phyloP scores from a whole-genome alignment of 2,329 filamentous ascomycete genomes.

The Moelleriella libera region DNA sequence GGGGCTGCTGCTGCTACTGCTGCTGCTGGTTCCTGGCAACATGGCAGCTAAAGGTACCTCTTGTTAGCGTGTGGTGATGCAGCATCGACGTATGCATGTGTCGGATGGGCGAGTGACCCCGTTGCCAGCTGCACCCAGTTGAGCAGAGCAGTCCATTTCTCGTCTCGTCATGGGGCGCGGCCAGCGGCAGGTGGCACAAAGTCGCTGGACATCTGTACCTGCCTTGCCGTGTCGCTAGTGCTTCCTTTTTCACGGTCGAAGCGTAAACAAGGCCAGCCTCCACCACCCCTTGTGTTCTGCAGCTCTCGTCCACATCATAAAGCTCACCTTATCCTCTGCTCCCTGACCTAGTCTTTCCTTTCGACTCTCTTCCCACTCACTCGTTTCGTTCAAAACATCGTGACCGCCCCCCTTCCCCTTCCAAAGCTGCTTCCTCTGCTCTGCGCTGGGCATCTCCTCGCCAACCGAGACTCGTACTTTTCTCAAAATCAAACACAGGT shows the following conservation, averaged over 20 bases:
- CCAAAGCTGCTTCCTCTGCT: background rate
- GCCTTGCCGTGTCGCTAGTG: conserved; percentile 1
- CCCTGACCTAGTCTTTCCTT: background rate
- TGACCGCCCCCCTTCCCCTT: background rate
- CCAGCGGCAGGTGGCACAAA: conserved; percentile 4
- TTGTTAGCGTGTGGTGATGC: background rate
- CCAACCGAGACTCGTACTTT: conserved; percentile 1
- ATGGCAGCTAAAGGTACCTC: background rate
- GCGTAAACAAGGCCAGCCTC: background rate
- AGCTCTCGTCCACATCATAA: conserved; percentile 2
- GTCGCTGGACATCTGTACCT: conserved; percentile 4
- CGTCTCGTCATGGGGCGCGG: background rate
- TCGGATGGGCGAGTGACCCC: background rate
- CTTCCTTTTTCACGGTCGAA: conserved; percentile 2
- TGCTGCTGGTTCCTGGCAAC: background rate
- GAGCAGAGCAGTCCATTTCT: background rate
- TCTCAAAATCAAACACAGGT: background rate
- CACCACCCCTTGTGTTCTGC: background rate
- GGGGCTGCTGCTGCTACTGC: too few species aligned
- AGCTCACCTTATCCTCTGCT: conserved; percentile 1
- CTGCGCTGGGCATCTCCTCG: background rate
- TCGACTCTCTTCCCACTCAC: background rate
- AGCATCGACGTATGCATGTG: background rate
- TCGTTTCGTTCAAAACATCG: background rate
- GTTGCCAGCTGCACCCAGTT: background rate